Base-by-base conservation (phyloP, 2,329 filamentous ascomycete species). In the Daldinia sp. region DNA sequence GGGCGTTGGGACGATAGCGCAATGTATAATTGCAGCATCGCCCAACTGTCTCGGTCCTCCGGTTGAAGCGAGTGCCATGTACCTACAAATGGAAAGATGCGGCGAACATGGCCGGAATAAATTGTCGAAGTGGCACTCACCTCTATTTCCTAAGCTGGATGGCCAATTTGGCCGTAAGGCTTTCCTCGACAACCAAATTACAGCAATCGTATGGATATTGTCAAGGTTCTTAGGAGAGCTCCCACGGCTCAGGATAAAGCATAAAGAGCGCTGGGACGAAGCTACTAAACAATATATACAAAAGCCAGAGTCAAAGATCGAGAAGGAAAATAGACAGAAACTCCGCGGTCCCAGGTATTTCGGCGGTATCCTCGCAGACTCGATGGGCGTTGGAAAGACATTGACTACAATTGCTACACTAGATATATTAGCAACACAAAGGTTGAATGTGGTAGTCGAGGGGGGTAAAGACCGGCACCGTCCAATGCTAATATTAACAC, bases 321-420 rank as follows among this genome's bases (percentile, higher is more conserved):
- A 76, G 39, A 55, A 37, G 12, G n/a, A 41, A 4, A 66, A 74
- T 54, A 62, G 71, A 23, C n/a, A 53, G 4, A 60, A 35, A 28
- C 68, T 78, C 1, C 66, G 63, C 13, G 72, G 73, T 6, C 73
- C 74, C 0, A 69, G 56, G 20, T 77, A 74, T 13, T 72, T 65
- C 15, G 75, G 75, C n/a, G 74, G 71, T 15, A 76, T 78, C 12
- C 63, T 76, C 1, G 75, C 74, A 0, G 76, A 78, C 30, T 76
- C 74, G 0, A 77, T 78, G 76, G 76, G 76, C 4, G 64, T 78
- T 1, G 76, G 76, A 1, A 78, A 78, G 60, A 78, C 75, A 0
- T 55, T 78, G 2, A 69, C 69, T 4, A 72, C 69, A 0, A 67
- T 75, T 44, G 71, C 75, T 12, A 65, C 70, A 9, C 10, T 77